A percentile compares a stretch with the other conserved stretches of the same genome.
Conservation (phyloP, 257 asterid species). For the Scutellaria barbata region DNA sequence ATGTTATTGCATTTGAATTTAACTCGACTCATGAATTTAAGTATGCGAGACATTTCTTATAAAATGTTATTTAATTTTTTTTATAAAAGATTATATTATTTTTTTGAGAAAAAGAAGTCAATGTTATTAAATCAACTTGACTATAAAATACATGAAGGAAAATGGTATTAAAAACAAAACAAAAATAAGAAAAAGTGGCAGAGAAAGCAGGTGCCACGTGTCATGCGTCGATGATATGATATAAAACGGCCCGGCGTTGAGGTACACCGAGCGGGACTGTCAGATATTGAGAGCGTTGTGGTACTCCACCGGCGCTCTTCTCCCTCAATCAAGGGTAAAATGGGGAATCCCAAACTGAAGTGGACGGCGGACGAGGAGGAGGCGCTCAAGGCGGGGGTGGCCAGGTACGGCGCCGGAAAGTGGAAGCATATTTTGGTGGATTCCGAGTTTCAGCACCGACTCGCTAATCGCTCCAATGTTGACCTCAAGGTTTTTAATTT, state of each 20-base stretch:
- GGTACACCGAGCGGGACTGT: constrained; percentile 35
- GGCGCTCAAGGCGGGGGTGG: constrained; percentile 61
- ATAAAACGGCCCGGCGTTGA: neutral
- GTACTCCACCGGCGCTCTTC: neutral
- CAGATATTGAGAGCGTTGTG: neutral
- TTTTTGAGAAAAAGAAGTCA: neutral
- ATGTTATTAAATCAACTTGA: too few relatives aligned
- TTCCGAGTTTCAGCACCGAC: constrained; percentile 41
- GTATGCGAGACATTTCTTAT: too few relatives aligned
- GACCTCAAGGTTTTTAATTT: constrained; percentile 61
- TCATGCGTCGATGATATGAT: neutral
- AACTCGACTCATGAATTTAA: too few relatives aligned
- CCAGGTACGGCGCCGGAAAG: constrained; percentile 61
- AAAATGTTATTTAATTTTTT: too few relatives aligned
- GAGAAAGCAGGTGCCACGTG: constrained; percentile 26
- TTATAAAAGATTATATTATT: too few relatives aligned
- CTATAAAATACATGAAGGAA: neutral
- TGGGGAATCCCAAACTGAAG: constrained; percentile 66
- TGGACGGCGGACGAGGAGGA: constrained; percentile 68
- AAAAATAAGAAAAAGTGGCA: neutral
- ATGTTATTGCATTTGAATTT: too few relatives aligned
- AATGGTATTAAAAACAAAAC: neutral
- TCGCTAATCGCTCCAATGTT: constrained; percentile 60
- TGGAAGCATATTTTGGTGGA: constrained; percentile 62
- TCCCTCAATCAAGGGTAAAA: constrained; percentile 16